phyloP scores from a whole-genome alignment of 257 asterid species.

The Penstemon newberryi region DNA sequence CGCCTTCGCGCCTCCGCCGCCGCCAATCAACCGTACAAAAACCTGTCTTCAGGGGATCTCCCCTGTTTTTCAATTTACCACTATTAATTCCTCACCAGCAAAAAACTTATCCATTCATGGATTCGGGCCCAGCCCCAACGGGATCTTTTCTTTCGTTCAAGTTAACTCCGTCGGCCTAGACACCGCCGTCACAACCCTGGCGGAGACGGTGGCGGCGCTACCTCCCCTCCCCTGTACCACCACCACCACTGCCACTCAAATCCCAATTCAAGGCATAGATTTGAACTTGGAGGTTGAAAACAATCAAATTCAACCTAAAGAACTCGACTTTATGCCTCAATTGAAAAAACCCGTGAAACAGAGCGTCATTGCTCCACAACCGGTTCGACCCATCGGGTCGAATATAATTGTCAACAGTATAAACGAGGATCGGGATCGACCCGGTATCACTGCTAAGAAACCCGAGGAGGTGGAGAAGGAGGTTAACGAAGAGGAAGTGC shows the following conservation, averaged over 20 bases:
- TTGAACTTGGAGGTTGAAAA: slow-evolving; percentile 37
- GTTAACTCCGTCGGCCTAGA: slow-evolving; percentile 47
- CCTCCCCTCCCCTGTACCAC: slow-evolving; percentile 41
- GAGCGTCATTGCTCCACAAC: slow-evolving; percentile 56
- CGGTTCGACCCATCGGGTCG: slow-evolving; percentile 75
- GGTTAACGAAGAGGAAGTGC: slow-evolving; percentile 62
- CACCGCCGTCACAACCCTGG: slow-evolving; percentile 45
- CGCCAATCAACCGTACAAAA: slow-evolving; percentile 42
- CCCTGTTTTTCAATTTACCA: slow-evolving; percentile 18
- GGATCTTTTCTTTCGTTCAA: slow-evolving; percentile 40
- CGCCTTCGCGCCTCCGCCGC: slow-evolving; percentile 51
- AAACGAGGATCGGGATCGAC: neutral
- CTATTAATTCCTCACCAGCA: neutral
- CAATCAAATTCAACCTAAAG: slow-evolving; percentile 41
- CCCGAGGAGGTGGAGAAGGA: slow-evolving; percentile 67
- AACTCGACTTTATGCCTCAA: slow-evolving; percentile 50
- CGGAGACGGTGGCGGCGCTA: slow-evolving; percentile 40
- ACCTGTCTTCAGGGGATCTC: slow-evolving; percentile 44
- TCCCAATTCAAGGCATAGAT: slow-evolving; percentile 31
- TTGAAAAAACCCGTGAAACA: slow-evolving; percentile 38
- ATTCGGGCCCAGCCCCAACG: slow-evolving; percentile 27
- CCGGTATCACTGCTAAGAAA: neutral
- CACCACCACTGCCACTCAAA: neutral
- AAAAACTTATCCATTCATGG: slow-evolving; percentile 39
- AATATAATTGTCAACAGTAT: slow-evolving; percentile 43